phyloP scores from a whole-genome alignment of 2,329 filamentous ascomycete species.

The Verticillium nonalfalfae region DNA sequence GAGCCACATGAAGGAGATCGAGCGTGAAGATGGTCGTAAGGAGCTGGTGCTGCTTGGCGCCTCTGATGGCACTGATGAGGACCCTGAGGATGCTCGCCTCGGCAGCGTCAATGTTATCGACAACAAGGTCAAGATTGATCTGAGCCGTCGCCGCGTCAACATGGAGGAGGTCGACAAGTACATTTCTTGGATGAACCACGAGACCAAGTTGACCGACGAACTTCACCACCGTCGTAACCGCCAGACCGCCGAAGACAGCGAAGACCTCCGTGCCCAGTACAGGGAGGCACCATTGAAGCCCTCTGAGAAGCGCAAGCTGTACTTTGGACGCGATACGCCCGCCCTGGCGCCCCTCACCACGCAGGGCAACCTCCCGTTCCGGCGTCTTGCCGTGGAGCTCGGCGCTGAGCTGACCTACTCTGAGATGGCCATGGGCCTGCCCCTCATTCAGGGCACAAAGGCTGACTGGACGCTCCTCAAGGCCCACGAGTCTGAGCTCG shows the following conservation, averaged over 20 bases:
- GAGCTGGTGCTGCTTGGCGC: slow-evolving; percentile 66
- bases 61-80: slow-evolving; percentile 22
- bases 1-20: slow-evolving; percentile 79
- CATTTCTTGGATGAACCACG: slow-evolving; percentile 68
- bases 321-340: slow-evolving; percentile 91
- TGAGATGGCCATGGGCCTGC: slow-evolving; percentile 93
- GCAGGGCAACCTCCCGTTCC: slow-evolving; percentile 92
- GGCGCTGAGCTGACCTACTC: slow-evolving; percentile 94
- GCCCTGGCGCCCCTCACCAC: slow-evolving; percentile 92
- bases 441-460: slow-evolving; percentile 82
- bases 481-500: slow-evolving; percentile 77
- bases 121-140: slow-evolving; percentile 62
- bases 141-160: slow-evolving; percentile 65
- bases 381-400: slow-evolving; percentile 80
- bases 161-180: slow-evolving; percentile 72
- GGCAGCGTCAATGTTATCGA: slow-evolving; percentile 73
- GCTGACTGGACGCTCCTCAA: slow-evolving; percentile 94
- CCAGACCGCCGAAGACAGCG: slow-evolving; percentile 32
- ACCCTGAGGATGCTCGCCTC: slow-evolving; percentile 37
- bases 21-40: slow-evolving; percentile 71
- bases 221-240: slow-evolving; percentile 34
- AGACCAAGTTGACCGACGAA: slow-evolving; percentile 32
- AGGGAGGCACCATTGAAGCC: slow-evolving; percentile 82
- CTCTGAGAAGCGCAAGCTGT: slow-evolving; percentile 88
- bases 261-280: slow-evolving; percentile 74